Conservation (phyloP, 2,329 filamentous ascomycete genomes). For the Calycina herbarum region DNA sequence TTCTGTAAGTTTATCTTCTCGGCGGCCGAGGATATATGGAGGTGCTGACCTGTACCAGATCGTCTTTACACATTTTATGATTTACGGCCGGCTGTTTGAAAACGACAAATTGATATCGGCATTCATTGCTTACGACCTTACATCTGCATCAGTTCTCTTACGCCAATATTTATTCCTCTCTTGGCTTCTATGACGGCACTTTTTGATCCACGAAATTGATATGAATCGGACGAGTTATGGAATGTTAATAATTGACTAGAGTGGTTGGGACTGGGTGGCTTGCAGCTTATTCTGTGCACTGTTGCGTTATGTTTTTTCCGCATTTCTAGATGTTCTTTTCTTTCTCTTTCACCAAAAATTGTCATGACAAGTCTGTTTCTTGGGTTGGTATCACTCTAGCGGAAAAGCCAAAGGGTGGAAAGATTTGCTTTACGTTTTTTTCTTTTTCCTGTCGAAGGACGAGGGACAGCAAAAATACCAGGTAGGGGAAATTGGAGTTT, state of each 20-base stretch:
- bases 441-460: too few species aligned
- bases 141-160: not conserved
- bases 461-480: too few species aligned
- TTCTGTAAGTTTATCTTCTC: not conserved
- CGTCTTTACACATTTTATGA: not conserved
- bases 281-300: not conserved
- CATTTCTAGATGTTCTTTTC: not conserved
- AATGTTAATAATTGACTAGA: not conserved
- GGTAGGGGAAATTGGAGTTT: too few species aligned
- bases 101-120: not conserved
- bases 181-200: not conserved
- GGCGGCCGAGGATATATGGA: not conserved
- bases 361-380: too few species aligned
- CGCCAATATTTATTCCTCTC: not conserved
- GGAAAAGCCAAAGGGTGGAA: too few species aligned
- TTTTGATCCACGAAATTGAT: not conserved
- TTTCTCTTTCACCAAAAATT: too few species aligned
- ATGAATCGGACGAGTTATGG: not conserved
- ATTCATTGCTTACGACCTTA: not conserved
- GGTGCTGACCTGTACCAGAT: not conserved
- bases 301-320: not conserved
- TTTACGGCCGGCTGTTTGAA: conserved; percentile 4
- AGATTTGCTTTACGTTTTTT: too few species aligned
- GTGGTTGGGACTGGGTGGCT: conserved; percentile 2
- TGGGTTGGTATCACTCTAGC: too few species aligned